Base-by-base conservation (phyloP, 495 filamentous ascomycete species). In the Halenospora varia region DNA sequence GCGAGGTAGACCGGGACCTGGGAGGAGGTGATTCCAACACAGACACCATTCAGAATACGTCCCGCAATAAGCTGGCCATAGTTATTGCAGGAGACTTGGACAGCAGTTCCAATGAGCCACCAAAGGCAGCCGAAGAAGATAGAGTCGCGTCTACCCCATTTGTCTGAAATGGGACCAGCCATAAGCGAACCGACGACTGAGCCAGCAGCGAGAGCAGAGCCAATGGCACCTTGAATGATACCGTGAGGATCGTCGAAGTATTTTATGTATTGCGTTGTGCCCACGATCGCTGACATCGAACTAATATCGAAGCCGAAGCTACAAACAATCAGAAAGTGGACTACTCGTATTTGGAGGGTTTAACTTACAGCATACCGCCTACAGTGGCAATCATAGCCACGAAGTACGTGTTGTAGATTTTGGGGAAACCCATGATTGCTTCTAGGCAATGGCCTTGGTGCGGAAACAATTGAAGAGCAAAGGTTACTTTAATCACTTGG, bases 1-100 rank as follows among this genome's bases (percentile, higher is more conserved):
- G 86, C 86, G 2, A 90, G 77, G 69, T 90, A 92, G n/a, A 91
- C 88, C n/a, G 84, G 86, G 0, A 89, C 88, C 62, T 90, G 87
- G 1, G 86, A 87, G 1, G 85, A 88, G 1, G 87, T 89, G 58
- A 90, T 84, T 56, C 87, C 87, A 52, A 90, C 86, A 44, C 81
- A 81, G 41, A 90, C 73, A 54, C 88, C 87, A 63, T 88, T 89
- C 42, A 91, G 69, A 11, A 89, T 76, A 17, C 87, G 83, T 2
- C 88, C 88, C 20, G 81, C 86, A 39, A 90, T 84, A 0, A 92
- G 72, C 62, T 83, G 79, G 22, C 80, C 84, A 10, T 80, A 69
- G 53, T 80, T 79, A 42, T 82, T 79, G 15, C 77, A 80, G 20
- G 82, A 73, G 48, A 82, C 82, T 68, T 90, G 86, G 15, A 90